Evolutionary conservation across 257 asterid genomes (phyloP), one percentile per base, ranked within the genome.

Genomic region (Handroanthus guayacan): DNA sequence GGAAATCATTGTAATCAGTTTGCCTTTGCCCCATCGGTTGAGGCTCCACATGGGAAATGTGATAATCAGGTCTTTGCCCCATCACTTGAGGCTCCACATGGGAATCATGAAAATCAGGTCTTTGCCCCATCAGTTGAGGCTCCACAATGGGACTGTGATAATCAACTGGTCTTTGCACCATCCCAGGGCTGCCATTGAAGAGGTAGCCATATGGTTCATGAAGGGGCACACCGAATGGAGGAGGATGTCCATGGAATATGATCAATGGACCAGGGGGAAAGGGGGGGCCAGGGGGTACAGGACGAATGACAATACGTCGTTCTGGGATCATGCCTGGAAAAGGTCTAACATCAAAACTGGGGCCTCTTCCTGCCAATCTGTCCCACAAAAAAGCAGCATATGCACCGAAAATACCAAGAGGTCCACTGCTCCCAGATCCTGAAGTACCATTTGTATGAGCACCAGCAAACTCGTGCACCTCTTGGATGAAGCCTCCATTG

Each of bases 321-420:
- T 77, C 84, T 0, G 88, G 85, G 31, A 73, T 43, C 73, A 78
- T 69, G 41, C 84, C 87, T n/a, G 89, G 60, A 65, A 87, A 81
- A 51, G 88, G 72, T 76, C 89, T 82, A 44, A 84, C 82, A 68
- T 86, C 88, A 55, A 67, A 72, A 71, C 75, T 84, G 12, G 89
- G 81, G 63, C 80, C 79, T 79, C 88, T 77, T 80, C 85, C 89
- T 16, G 82, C 77, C 90, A 88, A 81, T 73, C 85, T 84, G 79
- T 86, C 89, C 70, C 84, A 81, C 81, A 86, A 72, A 4, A 86
- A 72, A 4, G 86, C 81, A n/a, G 84, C 87, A 75, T 86, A 82
- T 18, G 89, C 89, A 51, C 84, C 89, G 81, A 84, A 79, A 43
- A 86, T 66, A 44, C 54, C 18, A 12, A 11, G 9, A 44, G 50